Base-by-base conservation (phyloP, 225 moss, liverwort and hornwort genomes). In the Thuidium tamariscinum region DNA sequence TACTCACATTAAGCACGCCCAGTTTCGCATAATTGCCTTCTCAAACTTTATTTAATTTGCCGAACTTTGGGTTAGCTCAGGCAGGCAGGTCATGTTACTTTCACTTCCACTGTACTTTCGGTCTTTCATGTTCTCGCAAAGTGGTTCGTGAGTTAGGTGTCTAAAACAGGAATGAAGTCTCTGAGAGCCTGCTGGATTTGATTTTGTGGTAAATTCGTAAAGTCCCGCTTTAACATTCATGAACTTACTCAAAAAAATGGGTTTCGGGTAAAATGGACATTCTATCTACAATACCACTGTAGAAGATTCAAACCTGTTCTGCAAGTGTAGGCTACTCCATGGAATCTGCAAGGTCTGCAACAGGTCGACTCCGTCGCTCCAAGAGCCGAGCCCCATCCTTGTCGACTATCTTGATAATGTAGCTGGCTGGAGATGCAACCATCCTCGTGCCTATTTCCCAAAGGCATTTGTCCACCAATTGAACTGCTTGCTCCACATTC, bases 381-480 rank as follows among this genome's bases (percentile, higher is more conserved):
- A 93, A 76, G 10, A 85, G 55, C 6, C 91, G 87, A 10, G 90
- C 90, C 34, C 90, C 91, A 41, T 91, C 91, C 81, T 87, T 86
- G 13, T 93, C 87, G 39, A 93, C 93, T 41, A 91, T 91, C 60
- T 93, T 93, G 42, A 93, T 67, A 4, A 91, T 41, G 46, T 91
- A 93, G 80, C 85, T 86, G 72, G 87, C 64, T 54, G 91, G 90
- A 70, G 91, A 83, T 17, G 90, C 93, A 7, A 91, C 87, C 91
- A 93, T 89, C 83, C 91, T 80, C 16, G 85, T 91, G 36, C 85
- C 88, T 48, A 93, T 87, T 75, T 93, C 93, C 85, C 85, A 88
- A 39, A 91, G 86, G 25, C 93, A 93, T 34, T 84, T 85, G 61
- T 91, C 91, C 81, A 87, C 90, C 61, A 91, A 23, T 54, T 84